These are phyloP conservation scores for Schizosaccharomyces japonicus DNA, from an alignment of 805 yeast species.

Conservation along the genomic window DNA sequence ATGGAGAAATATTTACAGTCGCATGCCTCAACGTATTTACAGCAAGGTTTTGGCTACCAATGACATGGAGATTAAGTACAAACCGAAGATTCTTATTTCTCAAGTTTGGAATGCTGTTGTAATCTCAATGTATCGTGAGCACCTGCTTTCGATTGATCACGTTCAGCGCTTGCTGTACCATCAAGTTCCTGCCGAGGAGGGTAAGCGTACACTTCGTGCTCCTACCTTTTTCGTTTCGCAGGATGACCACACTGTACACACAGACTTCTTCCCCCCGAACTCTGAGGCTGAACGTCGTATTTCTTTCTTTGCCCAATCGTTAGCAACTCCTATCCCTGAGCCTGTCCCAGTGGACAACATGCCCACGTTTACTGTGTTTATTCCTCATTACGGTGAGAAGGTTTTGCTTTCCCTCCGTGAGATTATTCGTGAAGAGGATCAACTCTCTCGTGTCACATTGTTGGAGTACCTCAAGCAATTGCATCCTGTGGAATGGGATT, in stretches of 20 bases:
- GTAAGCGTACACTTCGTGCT: conserved; percentile 92
- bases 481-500: conserved; percentile 93
- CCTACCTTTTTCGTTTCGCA: conserved; percentile 97
- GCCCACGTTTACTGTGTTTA: conserved; percentile 95
- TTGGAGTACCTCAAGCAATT: conserved; percentile 84
- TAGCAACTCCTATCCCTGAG: conserved; percentile 96
- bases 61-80: conserved; percentile 96
- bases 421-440: conserved; percentile 91
- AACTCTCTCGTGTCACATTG: conserved; percentile 79
- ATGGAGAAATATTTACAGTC: conserved; percentile 95
- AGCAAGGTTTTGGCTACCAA: conserved; percentile 93
- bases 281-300: conserved; percentile 99
- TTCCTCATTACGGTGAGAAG: conserved; percentile 92
- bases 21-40: conserved; percentile 96
- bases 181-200: conserved; percentile 97
- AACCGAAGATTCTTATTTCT: conserved; percentile 91
- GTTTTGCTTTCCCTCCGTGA: conserved; percentile 80
- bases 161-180: conserved; percentile 92
- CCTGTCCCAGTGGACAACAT: conserved; percentile 97
- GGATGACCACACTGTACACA: conserved; percentile 80
- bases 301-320: conserved; percentile 94
- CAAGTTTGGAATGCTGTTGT: conserved; percentile 99
- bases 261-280: conserved; percentile 90
- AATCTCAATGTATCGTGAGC: conserved; percentile 98
- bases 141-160: conserved; percentile 88